Conservation (phyloP, 2,329 filamentous ascomycete species). For the Phyllosticta citribraziliensis region DNA sequence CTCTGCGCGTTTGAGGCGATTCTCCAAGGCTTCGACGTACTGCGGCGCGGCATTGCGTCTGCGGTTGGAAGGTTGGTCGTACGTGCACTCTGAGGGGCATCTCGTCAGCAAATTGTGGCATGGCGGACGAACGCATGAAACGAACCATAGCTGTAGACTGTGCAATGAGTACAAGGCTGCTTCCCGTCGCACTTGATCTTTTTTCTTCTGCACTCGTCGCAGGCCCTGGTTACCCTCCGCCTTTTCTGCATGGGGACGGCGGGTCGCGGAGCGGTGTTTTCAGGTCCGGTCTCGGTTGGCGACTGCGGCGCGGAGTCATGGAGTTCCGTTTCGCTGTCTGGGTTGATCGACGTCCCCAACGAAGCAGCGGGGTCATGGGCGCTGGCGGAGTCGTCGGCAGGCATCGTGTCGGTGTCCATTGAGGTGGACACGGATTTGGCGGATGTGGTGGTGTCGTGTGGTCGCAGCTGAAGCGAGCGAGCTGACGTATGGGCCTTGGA, state of each 20-base stretch:
- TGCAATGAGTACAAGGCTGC: conserved; percentile 71
- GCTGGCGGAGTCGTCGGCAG: conserved; percentile 3
- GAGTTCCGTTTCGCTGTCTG: conserved; percentile 1
- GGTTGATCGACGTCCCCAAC: conserved; percentile 1
- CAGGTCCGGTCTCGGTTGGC: neutral
- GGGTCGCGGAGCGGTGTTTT: neutral
- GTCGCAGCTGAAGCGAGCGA: neutral
- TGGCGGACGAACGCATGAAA: neutral
- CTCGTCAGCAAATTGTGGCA: neutral
- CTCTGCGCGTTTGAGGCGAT: conserved; percentile 73
- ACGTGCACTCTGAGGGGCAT: conserved; percentile 65
- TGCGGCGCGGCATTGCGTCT: conserved; percentile 84
- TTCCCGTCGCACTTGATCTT: conserved; percentile 48
- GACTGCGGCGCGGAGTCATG: conserved; percentile 2
- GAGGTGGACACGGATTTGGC: neutral
- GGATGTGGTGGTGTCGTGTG: neutral
- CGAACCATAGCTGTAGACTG: conserved; percentile 92
- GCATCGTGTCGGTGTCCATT: conserved; percentile 7
- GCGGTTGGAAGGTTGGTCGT: conserved; percentile 88
- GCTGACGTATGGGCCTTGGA: conserved; percentile 5
- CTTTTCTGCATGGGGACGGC: conserved; percentile 20
- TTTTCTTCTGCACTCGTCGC: conserved; percentile 35
- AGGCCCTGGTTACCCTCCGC: conserved; percentile 35
- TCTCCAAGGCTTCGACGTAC: conserved; percentile 84
- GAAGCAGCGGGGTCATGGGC: neutral